Percentiles rank a stretch among this genome's conserved stretches.
phyloP scores from a whole-genome alignment of 208 protist species.

The Crithidia fasciculata region DNA sequence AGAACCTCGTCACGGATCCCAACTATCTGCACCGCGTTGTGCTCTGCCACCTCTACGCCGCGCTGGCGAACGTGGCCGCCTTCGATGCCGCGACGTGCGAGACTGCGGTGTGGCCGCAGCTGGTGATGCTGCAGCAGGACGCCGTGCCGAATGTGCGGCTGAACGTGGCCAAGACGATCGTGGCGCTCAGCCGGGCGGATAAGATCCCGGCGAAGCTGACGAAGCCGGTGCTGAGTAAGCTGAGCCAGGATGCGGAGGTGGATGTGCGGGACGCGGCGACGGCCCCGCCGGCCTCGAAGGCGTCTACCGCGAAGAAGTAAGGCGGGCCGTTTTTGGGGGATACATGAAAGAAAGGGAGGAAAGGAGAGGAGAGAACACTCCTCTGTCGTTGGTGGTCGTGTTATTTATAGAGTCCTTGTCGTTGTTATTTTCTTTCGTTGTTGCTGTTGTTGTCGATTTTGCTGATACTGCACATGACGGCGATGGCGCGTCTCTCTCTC shows the following conservation, averaged over 20 bases:
- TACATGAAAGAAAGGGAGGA: neutral
- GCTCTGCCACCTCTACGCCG: conserved; percentile 76
- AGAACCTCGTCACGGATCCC: conserved; percentile 47
- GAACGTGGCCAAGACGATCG: conserved; percentile 71
- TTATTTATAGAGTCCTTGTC: conserved; percentile 2
- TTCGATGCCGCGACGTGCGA: conserved; percentile 63
- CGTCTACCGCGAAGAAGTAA: conserved; percentile 23
- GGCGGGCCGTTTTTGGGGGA: neutral
- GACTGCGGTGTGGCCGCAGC: conserved; percentile 64
- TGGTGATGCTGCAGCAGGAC: conserved; percentile 69
- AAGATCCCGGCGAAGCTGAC: conserved; percentile 56
- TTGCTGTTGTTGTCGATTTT: conserved; percentile 31
- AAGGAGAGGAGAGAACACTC: neutral
- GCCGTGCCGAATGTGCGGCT: conserved; percentile 85
- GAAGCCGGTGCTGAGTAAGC: conserved; percentile 57
- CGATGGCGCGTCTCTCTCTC: neutral
- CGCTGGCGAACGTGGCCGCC: conserved; percentile 51
- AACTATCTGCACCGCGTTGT: conserved; percentile 86
- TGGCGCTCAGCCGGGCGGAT: conserved; percentile 48
- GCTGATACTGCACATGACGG: conserved; percentile 8
- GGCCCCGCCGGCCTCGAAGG: conserved; percentile 12
- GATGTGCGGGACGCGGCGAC: conserved; percentile 76
- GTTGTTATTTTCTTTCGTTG: conserved; percentile 9
- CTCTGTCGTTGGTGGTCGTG: neutral
- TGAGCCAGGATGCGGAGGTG: conserved; percentile 61